phyloP scores from a whole-genome alignment of 257 asterid species.

The Nicotiana benthamiana region DNA sequence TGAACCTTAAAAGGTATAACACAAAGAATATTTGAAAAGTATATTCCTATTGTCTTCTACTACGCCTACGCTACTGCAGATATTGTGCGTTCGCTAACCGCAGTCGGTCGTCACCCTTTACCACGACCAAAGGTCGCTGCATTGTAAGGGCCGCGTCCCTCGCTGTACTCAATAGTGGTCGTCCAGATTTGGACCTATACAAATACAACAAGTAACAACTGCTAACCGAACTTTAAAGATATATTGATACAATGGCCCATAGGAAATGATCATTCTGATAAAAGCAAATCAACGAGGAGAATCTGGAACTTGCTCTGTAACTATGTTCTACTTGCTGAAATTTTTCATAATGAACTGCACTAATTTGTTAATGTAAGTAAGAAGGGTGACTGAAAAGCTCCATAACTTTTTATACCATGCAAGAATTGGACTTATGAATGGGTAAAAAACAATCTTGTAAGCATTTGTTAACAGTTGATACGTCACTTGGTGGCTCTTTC shows the following conservation, averaged over 20 bases:
- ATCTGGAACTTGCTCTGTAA: background rate
- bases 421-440: constrained; percentile 43
- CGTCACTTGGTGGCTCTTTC: constrained; percentile 26
- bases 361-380: constrained; percentile 32
- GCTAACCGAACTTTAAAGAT: too few relatives aligned
- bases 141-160: too few relatives aligned
- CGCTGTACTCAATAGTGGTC: too few relatives aligned
- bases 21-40: too few relatives aligned
- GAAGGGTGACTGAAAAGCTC: constrained; percentile 24
- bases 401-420: constrained; percentile 48
- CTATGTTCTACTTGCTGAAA: constrained; percentile 17
- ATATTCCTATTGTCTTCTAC: too few relatives aligned
- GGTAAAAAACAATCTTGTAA: constrained; percentile 30
- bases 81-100: too few relatives aligned
- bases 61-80: too few relatives aligned
- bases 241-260: constrained; percentile 5
- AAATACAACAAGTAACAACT: too few relatives aligned
- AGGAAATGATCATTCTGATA: constrained; percentile 13
- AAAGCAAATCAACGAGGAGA: background rate
- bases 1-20: too few relatives aligned
- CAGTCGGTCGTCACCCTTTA: too few relatives aligned
- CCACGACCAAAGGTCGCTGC: too few relatives aligned
- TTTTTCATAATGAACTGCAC: constrained; percentile 32
- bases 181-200: too few relatives aligned
- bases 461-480: constrained; percentile 30